These are phyloP conservation scores for Ilex asprella DNA, from an alignment of 257 asterid species.

Conservation along the genomic window DNA sequence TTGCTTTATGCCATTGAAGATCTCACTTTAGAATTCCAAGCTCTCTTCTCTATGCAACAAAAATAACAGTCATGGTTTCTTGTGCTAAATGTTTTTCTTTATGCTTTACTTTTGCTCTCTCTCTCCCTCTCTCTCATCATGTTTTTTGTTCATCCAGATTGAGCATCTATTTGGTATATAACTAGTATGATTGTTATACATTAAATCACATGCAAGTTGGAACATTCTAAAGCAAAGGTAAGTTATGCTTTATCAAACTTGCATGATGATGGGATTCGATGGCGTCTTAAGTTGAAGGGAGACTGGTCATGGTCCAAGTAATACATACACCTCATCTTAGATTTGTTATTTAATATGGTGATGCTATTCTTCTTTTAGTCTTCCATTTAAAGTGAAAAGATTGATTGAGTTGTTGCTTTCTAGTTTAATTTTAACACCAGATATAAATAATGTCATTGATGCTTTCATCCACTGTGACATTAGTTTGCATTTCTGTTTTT, in stretches of 20 bases:
- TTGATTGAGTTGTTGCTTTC: too few species aligned
- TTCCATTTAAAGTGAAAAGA: too few species aligned
- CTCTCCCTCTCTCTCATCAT: slow-evolving; percentile 21
- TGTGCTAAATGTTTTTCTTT: slow-evolving; percentile 56
- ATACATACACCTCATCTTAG: too few species aligned
- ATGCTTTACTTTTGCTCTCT: slow-evolving; percentile 28
- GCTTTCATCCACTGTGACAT: too few species aligned
- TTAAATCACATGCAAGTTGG: slow-evolving; percentile 48
- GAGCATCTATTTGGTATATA: slow-evolving; percentile 49
- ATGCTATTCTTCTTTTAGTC: too few species aligned
- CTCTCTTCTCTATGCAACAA: slow-evolving; percentile 63
- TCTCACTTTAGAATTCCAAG: slow-evolving; percentile 84
- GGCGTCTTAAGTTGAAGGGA: too few species aligned
- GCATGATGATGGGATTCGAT: slow-evolving; percentile 11
- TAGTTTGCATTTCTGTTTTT: too few species aligned
- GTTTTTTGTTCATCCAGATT: slow-evolving; percentile 26
- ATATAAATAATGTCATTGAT: too few species aligned
- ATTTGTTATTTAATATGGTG: too few species aligned
- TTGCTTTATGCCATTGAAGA: slow-evolving; percentile 57
- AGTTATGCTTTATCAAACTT: slow-evolving; percentile 37
- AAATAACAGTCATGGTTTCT: slow-evolving; percentile 50
- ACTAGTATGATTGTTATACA: slow-evolving; percentile 16
- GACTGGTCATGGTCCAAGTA: too few species aligned
- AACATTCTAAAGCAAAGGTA: slow-evolving; percentile 56
- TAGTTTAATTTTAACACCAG: too few species aligned